Evolutionary conservation across 805 yeast species (phyloP).

Genomic region (Saccharomycopsis olivae): DNA sequence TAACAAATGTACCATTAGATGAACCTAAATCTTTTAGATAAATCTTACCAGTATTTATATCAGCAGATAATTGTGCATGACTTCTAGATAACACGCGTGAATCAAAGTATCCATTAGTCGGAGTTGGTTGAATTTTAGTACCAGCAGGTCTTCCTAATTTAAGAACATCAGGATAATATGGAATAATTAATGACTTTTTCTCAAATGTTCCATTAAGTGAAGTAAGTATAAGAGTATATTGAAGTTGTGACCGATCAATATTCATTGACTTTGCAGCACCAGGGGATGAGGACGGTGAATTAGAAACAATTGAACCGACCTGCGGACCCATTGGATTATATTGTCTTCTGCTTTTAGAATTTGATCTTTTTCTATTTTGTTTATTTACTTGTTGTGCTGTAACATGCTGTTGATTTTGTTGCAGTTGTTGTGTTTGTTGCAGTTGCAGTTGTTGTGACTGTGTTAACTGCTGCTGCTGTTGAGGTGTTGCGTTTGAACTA

Average conservation of each 20-base stretch:
- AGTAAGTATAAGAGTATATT: slow-evolving; percentile 55
- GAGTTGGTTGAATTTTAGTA: slow-evolving; percentile 38
- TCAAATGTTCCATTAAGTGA: slow-evolving; percentile 79
- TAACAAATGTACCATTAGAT: slow-evolving; percentile 90
- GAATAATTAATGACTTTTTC: slow-evolving; percentile 67
- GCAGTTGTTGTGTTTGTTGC: not conserved
- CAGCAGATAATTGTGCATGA: slow-evolving; percentile 85
- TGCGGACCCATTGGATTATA: not conserved
- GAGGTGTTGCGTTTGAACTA: not conserved
- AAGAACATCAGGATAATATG: slow-evolving; percentile 70
- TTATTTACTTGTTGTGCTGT: not conserved
- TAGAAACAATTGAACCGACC: not conserved
- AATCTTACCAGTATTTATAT: slow-evolving; percentile 49
- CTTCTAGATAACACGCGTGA: slow-evolving; percentile 86
- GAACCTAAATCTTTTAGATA: slow-evolving; percentile 80
- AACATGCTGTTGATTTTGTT: not conserved
- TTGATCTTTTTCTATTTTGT: slow-evolving; percentile 3
- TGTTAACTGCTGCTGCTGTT: not conserved
- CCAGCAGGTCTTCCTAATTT: slow-evolving; percentile 85
- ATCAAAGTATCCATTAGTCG: slow-evolving; percentile 88
- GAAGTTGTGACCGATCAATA: slow-evolving; percentile 17
- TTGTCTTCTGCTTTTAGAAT: slow-evolving; percentile 1
- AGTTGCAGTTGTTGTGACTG: not conserved
- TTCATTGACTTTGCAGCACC: not conserved
- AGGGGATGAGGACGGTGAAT: not conserved